A percentile compares a stretch with the other conserved stretches of the same genome.
Evolutionary conservation across 1,139 yeast species (phyloP).

Genomic region (Taiozyma onychis): DNA sequence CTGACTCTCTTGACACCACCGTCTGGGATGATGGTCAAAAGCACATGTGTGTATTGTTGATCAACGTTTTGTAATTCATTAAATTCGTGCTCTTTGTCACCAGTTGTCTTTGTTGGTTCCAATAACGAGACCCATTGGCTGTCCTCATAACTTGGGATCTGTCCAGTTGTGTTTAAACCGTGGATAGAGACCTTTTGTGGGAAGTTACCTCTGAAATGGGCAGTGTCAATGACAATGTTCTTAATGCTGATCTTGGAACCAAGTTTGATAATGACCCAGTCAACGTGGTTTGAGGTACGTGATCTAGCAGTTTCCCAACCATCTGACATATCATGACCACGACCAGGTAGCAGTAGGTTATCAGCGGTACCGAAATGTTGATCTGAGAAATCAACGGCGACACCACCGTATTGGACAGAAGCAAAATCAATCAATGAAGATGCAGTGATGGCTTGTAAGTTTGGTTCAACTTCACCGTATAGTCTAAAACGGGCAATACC

Average conservation of each 20-base stretch:
- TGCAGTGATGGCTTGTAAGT: slow-evolving; percentile 36
- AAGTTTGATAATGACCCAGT: slow-evolving; percentile 81
- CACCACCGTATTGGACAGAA: slow-evolving; percentile 82
- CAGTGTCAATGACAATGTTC: slow-evolving; percentile 76
- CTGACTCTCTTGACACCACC: slow-evolving; percentile 92
- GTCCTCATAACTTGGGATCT: slow-evolving; percentile 34
- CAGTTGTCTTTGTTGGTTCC: slow-evolving; percentile 64
- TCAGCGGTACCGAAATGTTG: slow-evolving; percentile 93
- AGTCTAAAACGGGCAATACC: slow-evolving; percentile 93
- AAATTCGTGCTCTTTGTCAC: slow-evolving; percentile 72
- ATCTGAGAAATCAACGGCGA: slow-evolving; percentile 75
- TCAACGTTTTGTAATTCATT: slow-evolving; percentile 21
- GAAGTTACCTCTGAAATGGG: slow-evolving; percentile 89
- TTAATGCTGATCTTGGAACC: slow-evolving; percentile 59
- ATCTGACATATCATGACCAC: slow-evolving; percentile 94
- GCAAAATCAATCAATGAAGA: slow-evolving; percentile 62
- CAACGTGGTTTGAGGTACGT: slow-evolving; percentile 74
- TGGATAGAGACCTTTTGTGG: slow-evolving; percentile 72
- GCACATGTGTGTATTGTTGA: slow-evolving; percentile 52
- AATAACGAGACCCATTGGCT: slow-evolving; percentile 60
- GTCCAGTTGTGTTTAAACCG: slow-evolving; percentile 38
- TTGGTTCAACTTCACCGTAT: slow-evolving; percentile 75
- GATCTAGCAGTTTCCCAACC: slow-evolving; percentile 99
- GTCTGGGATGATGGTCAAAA: slow-evolving; percentile 83
- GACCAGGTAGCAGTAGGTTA: slow-evolving; percentile 82